Percentiles rank a stretch among this genome's conserved stretches.
Evolutionary conservation across 768 basidiomycete genomes (phyloP).

Genomic region (Russula compacta): DNA sequence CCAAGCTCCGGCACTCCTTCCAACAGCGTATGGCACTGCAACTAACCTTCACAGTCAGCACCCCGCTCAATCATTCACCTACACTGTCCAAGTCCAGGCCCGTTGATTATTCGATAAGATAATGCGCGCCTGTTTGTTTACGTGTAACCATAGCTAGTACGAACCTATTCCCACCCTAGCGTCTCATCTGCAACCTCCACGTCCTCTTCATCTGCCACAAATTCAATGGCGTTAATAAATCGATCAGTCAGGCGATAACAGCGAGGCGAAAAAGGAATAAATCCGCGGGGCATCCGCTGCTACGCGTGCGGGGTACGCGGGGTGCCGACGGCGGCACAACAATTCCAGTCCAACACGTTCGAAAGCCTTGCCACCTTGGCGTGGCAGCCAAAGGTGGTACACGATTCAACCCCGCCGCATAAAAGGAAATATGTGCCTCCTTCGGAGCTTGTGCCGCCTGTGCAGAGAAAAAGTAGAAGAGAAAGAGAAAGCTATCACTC

Average conservation of each 20-base stretch:
- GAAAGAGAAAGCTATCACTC: slow-evolving; percentile 9
- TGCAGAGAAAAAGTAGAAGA: background rate
- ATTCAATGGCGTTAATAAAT: background rate
- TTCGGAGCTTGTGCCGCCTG: slow-evolving; percentile 1
- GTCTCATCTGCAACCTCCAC: slow-evolving; percentile 16
- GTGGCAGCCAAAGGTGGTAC: slow-evolving; percentile 3
- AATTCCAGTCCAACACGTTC: slow-evolving; percentile 1
- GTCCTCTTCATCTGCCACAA: slow-evolving; percentile 14
- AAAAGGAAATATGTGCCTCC: background rate
- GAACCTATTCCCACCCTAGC: slow-evolving; percentile 16
- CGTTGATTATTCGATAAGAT: slow-evolving; percentile 18
- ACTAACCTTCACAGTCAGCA: slow-evolving; percentile 6
- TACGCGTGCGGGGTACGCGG: slow-evolving; percentile 13
- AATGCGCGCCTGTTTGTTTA: slow-evolving; percentile 14
- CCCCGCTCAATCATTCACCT: slow-evolving; percentile 5
- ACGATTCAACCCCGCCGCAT: background rate
- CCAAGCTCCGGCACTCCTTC: background rate
- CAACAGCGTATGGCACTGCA: background rate
- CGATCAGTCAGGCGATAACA: slow-evolving; percentile 10
- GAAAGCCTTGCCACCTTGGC: slow-evolving; percentile 16
- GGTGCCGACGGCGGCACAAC: slow-evolving; percentile 1
- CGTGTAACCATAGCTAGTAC: slow-evolving; percentile 9
- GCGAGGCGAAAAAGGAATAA: background rate
- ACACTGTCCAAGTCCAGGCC: slow-evolving; percentile 1
- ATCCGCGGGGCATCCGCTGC: slow-evolving; percentile 13